Percentiles rank a stretch among this genome's conserved stretches.
Conservation (phyloP, 805 yeast genomes). For the Lachancea sp. region DNA sequence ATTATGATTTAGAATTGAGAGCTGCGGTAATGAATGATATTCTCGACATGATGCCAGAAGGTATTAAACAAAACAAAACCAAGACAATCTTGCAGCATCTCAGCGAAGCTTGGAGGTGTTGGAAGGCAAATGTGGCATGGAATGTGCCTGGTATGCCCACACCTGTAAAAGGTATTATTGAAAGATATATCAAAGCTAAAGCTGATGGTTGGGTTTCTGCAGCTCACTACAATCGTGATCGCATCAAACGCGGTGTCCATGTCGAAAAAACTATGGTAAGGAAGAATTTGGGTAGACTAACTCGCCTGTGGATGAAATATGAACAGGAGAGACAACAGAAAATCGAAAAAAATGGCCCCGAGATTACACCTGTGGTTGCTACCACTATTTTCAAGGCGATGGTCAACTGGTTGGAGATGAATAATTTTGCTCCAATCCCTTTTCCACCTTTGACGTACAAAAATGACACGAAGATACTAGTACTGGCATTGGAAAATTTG, state of each 20-base stretch:
- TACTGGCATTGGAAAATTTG: conserved; percentile 81
- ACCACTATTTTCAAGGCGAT: conserved; percentile 77
- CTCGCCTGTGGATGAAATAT: conserved; percentile 84
- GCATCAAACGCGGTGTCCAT: conserved; percentile 82
- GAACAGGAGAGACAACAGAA: conserved; percentile 85
- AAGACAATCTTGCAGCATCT: conserved; percentile 86
- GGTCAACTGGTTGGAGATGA: conserved; percentile 85
- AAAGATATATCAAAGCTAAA: conserved; percentile 85
- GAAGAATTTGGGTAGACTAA: conserved; percentile 85
- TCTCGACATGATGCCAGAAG: conserved; percentile 95
- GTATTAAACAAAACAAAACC: conserved; percentile 79
- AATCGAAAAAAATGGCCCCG: conserved; percentile 82
- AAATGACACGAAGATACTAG: conserved; percentile 86
- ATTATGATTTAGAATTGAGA: conserved; percentile 86
- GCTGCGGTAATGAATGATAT: conserved; percentile 95
- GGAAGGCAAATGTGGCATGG: conserved; percentile 99
- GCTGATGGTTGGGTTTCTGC: conserved; percentile 96
- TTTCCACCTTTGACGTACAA: conserved; percentile 90
- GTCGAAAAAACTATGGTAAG: conserved; percentile 92
- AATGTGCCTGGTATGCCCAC: conserved; percentile 93
- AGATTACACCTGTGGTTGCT: conserved; percentile 79
- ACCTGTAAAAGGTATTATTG: conserved; percentile 80
- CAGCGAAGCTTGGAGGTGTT: conserved; percentile 98
- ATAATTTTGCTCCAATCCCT: conserved; percentile 81
- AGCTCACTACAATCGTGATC: conserved; percentile 86